Base-by-base conservation (phyloP, 2,329 filamentous ascomycete species). In the Plenodomus lindquistii region DNA sequence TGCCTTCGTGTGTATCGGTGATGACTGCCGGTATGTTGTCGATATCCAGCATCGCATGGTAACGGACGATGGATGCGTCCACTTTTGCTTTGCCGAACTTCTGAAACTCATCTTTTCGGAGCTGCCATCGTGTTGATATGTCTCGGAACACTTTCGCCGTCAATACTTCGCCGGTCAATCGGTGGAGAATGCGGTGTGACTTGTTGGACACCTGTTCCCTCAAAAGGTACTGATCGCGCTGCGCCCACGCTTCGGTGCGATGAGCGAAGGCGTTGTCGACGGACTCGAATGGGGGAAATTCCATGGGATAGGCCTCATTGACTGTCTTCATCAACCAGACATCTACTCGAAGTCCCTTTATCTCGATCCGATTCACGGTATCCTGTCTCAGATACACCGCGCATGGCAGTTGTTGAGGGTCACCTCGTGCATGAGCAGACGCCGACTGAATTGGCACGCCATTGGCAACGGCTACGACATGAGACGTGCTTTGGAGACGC, bases 321-420 rank as follows among this genome's bases (percentile, higher is more conserved):
- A 52, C 48, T 4, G 46, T 40, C 27, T 53, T 54, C 18, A 55
- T 20, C 16, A 62, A 27, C 52, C 52, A 59, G 17, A 60, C 47
- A 8, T 59, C 39, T 13, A 60, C n/a, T 4, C 29, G 36, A n/a
- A 58, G 17, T 16, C 36, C 46, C 11, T 44, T 21, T 20, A 60
- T 19, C 2, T 9, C 27, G 20, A 52, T 10, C 2, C 27, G 36
- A 29, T 60, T 60, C 10, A 50, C 43, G 3, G 18, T 7, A n/a
- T 36, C 27, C 22, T 53, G 47, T 19, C 42, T 40, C 13, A 60
- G 44, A 31, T 55, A 43, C 2, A 55, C n/a, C 3, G 45, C 44
- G 11, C 52, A 43, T 5, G 54, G 54, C 1, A 46, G 29, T 2
- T 31, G 35, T 11, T 27, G 24, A 3, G 17, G 10, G 1, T 44